phyloP scores from a whole-genome alignment of 75 land plant genomes.

The Picea sitchensis region DNA sequence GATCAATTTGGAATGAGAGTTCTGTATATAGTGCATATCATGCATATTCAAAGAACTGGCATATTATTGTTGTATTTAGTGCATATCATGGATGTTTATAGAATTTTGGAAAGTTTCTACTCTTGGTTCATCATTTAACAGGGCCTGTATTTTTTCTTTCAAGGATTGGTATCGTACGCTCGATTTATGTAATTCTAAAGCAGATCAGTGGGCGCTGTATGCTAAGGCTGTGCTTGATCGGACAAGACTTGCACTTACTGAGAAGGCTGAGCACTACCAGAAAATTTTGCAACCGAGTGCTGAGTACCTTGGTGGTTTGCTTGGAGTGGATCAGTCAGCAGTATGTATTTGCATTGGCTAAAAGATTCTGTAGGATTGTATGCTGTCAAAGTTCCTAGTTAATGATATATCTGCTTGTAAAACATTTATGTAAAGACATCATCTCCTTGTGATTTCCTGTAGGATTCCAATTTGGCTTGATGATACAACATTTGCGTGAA shows the following conservation, averaged over 20 bases:
- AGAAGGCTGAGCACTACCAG: slow-evolving; percentile 85
- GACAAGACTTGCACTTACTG: slow-evolving; percentile 79
- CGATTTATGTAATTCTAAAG: slow-evolving; percentile 37
- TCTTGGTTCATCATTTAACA: not conserved
- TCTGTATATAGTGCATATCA: not conserved
- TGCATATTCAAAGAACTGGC: too few relatives aligned
- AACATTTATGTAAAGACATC: slow-evolving; percentile 1
- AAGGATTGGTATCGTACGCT: slow-evolving; percentile 82
- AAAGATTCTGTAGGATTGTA: not conserved
- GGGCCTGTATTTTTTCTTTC: slow-evolving; percentile 4
- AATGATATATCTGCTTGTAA: not conserved
- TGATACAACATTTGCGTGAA: not conserved
- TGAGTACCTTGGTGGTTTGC: slow-evolving; percentile 81
- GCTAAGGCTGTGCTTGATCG: slow-evolving; percentile 95
- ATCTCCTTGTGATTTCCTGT: not conserved
- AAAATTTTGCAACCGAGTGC: slow-evolving; percentile 90
- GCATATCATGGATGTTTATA: not conserved
- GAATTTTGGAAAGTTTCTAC: not conserved
- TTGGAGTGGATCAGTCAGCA: slow-evolving; percentile 94
- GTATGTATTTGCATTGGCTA: slow-evolving; percentile 45
- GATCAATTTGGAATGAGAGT: not conserved
- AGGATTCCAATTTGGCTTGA: not conserved
- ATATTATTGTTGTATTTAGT: not conserved
- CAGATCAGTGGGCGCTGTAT: slow-evolving; percentile 78
- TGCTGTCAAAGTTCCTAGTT: not conserved